These are phyloP conservation scores for Chiua virens DNA, from an alignment of 768 basidiomycete species.

Conservation along the genomic window DNA sequence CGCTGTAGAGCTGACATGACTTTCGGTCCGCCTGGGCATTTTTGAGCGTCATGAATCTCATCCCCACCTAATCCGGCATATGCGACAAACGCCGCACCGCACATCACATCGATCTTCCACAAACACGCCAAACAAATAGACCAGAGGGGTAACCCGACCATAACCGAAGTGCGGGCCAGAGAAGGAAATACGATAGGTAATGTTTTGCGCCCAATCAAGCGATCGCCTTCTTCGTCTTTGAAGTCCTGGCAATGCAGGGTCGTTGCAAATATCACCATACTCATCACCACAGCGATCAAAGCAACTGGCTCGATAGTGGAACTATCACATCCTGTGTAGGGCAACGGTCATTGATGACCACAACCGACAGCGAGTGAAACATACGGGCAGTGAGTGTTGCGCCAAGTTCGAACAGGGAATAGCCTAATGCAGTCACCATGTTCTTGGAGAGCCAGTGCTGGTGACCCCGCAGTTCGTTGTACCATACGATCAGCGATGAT, in stretches of 20 bases:
- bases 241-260: constrained; percentile 38
- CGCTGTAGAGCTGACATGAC: constrained; percentile 33
- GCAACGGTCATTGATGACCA: neutral
- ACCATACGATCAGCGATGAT: constrained; percentile 31
- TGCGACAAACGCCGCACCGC: constrained; percentile 24
- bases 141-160: constrained; percentile 31
- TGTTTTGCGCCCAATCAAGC: constrained; percentile 38
- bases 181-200: constrained; percentile 45
- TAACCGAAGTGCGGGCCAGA: constrained; percentile 24
- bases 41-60: constrained; percentile 25
- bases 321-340: constrained; percentile 22
- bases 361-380: constrained; percentile 1
- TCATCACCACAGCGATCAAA: constrained; percentile 31
- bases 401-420: constrained; percentile 38
- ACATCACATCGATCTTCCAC: constrained; percentile 29
- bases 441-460: constrained; percentile 36
- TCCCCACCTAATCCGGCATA: constrained; percentile 26
- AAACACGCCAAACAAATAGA: constrained; percentile 27
- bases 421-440: constrained; percentile 36
- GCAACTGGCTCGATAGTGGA: constrained; percentile 23
- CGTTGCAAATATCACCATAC: constrained; percentile 34
- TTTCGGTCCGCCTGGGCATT: constrained; percentile 23
- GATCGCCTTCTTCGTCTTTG: constrained; percentile 45
- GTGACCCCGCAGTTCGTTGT: constrained; percentile 37
- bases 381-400: constrained; percentile 37